Base-by-base conservation (phyloP, 2,329 filamentous ascomycete species). In the Ceratocystis cacaofunesta region DNA sequence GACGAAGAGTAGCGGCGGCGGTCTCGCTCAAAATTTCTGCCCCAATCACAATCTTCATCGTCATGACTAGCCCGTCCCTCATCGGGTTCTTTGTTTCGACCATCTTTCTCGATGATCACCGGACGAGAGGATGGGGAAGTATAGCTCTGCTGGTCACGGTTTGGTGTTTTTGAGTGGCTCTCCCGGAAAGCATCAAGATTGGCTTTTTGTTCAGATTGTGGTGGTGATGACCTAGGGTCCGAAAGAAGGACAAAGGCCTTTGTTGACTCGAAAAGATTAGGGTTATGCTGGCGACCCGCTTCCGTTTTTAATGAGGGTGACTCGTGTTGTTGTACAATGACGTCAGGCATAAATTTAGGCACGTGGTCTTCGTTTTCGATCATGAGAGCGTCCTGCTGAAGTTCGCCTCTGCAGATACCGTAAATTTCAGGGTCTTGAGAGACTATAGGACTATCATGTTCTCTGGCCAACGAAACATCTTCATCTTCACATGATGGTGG, bases 401-500 rank as follows among this genome's bases (percentile, higher is more conserved):
- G 63, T 25, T 62, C 50, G 12, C 66, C 66, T 36, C 66, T 43
- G 32, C 50, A 64, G 22, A 67, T 43, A 12, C 66, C 66, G 43
- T 67, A 46, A n/a, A 60, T 41, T 32, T 67, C 63, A n/a, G 17
- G 52, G 15, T 67, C 61, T 28, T 50, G 28, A 17, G 61, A 61
- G 12, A 50, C 12, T 36, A 17, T n/a, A 46, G 63, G 46, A 28
- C 44, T 41, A 41, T 12, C 28, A 44, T 67, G 60, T 30, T 67
- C 66, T 43, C 63, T 50, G 7, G 66, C 63, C 15, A 67, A 32
- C 8, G 66, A 65, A 15, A 64, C 63, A 12, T 46, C 63, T 36
- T 67, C 66, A 57, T 65, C 63, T 61, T 67, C 66, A 46, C 63
- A 65, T 28, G 66, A 63, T 17, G 66, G 66, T 44, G 63, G 60